These are phyloP conservation scores for Wickerhamiella bombiphila DNA, from an alignment of 805 yeast species.

Conservation along the genomic window DNA sequence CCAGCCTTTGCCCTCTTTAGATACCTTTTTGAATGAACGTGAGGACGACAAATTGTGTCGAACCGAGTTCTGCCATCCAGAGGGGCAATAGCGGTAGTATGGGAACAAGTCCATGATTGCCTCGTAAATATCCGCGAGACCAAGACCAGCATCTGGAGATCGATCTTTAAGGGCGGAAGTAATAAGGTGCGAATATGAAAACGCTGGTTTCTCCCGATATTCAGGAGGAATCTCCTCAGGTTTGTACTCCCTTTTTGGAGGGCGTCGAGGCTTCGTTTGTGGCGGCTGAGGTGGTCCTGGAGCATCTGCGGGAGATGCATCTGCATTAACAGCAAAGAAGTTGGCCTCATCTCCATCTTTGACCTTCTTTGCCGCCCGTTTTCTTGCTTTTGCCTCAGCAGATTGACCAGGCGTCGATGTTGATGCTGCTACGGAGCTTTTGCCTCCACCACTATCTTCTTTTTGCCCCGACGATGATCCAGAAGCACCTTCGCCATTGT, in stretches of 20 bases:
- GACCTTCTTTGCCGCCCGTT: not conserved
- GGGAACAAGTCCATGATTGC: slow-evolving; percentile 82
- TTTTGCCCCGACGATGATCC: too few species aligned
- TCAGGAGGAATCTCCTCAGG: slow-evolving; percentile 81
- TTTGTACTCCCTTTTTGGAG: slow-evolving; percentile 42
- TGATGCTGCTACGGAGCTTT: too few species aligned
- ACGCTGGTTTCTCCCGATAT: slow-evolving; percentile 69
- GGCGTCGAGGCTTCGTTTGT: slow-evolving; percentile 15
- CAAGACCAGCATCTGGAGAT: slow-evolving; percentile 53
- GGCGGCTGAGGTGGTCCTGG: slow-evolving; percentile 2
- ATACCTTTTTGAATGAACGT: slow-evolving; percentile 67
- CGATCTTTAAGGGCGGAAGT: slow-evolving; percentile 61
- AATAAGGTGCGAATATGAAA: slow-evolving; percentile 67
- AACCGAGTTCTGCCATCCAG: slow-evolving; percentile 95
- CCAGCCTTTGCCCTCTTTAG: slow-evolving; percentile 89
- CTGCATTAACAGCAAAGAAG: slow-evolving; percentile 14
- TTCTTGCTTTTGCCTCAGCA: not conserved
- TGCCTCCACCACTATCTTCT: not conserved
- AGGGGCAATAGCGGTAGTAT: slow-evolving; percentile 83
- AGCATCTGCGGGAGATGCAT: not conserved
- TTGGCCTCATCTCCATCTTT: slow-evolving; percentile 16
- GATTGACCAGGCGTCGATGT: too few species aligned
- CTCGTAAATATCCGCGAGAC: slow-evolving; percentile 70
- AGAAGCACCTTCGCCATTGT: not conserved
- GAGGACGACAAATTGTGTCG: slow-evolving; percentile 79